phyloP scores from a whole-genome alignment of 2,329 filamentous ascomycete species.

The Ploettnerulaceae sp. region DNA sequence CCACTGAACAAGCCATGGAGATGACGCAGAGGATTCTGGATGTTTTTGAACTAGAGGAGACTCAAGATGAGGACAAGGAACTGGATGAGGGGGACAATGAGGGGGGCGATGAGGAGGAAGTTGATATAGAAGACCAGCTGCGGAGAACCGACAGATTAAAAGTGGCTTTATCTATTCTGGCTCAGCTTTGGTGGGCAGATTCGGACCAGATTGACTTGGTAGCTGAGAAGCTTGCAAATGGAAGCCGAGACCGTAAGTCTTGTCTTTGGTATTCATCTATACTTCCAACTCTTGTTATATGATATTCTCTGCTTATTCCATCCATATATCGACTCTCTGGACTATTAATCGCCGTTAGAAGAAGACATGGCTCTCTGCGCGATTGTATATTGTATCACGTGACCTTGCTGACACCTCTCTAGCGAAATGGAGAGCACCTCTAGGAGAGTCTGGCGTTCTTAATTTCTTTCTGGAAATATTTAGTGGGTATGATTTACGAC shows the following conservation, averaged over 20 bases:
- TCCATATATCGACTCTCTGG: too few relatives aligned
- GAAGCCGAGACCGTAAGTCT: constrained; percentile 49
- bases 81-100: constrained; percentile 21
- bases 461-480: constrained; percentile 50
- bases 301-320: background rate
- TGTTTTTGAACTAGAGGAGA: constrained; percentile 6
- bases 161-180: constrained; percentile 20
- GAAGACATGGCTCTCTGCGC: too few relatives aligned
- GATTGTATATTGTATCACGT: background rate
- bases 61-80: constrained; percentile 3
- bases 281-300: background rate
- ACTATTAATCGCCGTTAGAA: too few relatives aligned
- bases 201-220: constrained; percentile 42
- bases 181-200: constrained; percentile 39
- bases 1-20: constrained; percentile 4
- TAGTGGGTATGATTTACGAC: constrained; percentile 36
- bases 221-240: constrained; percentile 50
- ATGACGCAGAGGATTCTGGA: constrained; percentile 10
- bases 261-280: background rate
- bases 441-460: constrained; percentile 54
- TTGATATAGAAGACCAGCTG: constrained; percentile 30
- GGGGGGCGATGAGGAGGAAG: constrained; percentile 21
- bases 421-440: constrained; percentile 53
- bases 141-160: constrained; percentile 29
- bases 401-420: constrained; percentile 16